Evolutionary conservation across 768 basidiomycete species (phyloP), one percentile per base, ranked within the genome.

Genomic region (Naganishia onofrii): DNA sequence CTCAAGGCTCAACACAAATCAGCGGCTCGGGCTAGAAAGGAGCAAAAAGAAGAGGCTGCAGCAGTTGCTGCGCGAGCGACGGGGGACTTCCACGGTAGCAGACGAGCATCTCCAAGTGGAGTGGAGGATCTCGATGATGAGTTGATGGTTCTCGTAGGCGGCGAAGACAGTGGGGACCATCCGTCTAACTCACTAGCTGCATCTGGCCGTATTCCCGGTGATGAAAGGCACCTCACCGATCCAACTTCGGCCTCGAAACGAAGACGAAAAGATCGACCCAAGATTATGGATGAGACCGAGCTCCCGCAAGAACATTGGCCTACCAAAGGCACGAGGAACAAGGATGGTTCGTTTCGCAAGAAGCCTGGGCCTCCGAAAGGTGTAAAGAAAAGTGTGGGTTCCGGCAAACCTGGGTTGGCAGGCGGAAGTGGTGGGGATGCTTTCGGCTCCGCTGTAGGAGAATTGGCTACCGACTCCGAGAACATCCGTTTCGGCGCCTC

Each of bases 311-410:
- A 68, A 32, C 21, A 38, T 38, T 68, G 71, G 71, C 67, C 71
- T 38, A 72, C 67, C 3, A 72, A 68, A 36, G 68, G 56, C 38
- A 73, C 73, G 3, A 68, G 69, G 3, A 76, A 78, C 53, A 80
- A 80, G 67, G 79, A 80, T 64, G 79, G 79, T 7, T 75, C 74
- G 29, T 65, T 76, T 2, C 70, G 79, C 21, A 74, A 75, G 67
- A 80, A 80, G 60, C 79, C 79, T 46, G 79, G 79, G 23, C 79
- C 79, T 70, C 76, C 46, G 74, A 80, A 71, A 74, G 79, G 26
- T 76, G 74, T 76, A 74, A 77, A 69, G 69, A 75, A 69, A 48
- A 73, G 26, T 69, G 67, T 58, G 53, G 57, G 44, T 34, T 58
- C 48, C 13, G 57, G 38, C 26, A 66, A 46, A 26, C 15, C 65